A percentile compares a stretch with the other conserved stretches of the same genome.
Evolutionary conservation across 2,329 filamentous ascomycete species (phyloP).

Genomic region (Nigrospora sphaerica): DNA sequence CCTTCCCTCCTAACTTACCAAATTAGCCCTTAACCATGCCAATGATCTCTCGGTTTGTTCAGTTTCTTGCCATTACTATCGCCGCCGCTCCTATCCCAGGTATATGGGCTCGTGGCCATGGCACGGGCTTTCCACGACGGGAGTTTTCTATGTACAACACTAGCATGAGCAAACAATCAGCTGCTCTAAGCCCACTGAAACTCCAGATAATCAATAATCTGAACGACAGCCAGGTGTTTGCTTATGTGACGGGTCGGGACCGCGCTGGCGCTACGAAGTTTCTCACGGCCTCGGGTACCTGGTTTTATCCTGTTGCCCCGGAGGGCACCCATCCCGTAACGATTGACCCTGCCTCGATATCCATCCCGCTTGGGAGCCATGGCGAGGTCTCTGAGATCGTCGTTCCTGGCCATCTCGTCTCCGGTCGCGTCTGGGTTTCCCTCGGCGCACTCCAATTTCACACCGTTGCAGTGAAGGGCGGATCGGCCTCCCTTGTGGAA

Average conservation of each 20-base stretch:
- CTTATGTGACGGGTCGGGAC: no score
- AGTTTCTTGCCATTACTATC: no score
- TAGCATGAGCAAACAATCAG: no score
- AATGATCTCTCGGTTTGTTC: no score
- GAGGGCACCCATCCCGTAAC: conserved; percentile 20
- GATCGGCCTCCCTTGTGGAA: conserved; percentile 31
- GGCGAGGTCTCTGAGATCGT: conserved; percentile 29
- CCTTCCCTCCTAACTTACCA: no score
- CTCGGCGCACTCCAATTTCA: conserved; percentile 31
- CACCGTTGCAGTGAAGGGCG: conserved; percentile 19
- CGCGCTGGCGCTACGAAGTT: no score
- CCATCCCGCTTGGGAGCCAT: conserved; percentile 26
- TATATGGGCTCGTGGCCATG: no score
- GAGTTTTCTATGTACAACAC: no score
- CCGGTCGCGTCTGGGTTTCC: conserved; percentile 33
- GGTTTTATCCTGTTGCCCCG: conserved; percentile 29
- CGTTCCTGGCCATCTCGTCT: conserved; percentile 29
- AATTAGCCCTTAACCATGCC: no score
- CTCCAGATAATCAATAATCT: background rate
- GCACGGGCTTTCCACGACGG: no score
- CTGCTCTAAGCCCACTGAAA: background rate
- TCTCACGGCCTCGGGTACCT: conserved; percentile 27
- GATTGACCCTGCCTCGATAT: conserved; percentile 21
- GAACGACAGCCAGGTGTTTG: no score
- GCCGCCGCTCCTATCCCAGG: no score